phyloP scores from a whole-genome alignment of 495 filamentous ascomycete genomes.

The Trichoderma gamsii region DNA sequence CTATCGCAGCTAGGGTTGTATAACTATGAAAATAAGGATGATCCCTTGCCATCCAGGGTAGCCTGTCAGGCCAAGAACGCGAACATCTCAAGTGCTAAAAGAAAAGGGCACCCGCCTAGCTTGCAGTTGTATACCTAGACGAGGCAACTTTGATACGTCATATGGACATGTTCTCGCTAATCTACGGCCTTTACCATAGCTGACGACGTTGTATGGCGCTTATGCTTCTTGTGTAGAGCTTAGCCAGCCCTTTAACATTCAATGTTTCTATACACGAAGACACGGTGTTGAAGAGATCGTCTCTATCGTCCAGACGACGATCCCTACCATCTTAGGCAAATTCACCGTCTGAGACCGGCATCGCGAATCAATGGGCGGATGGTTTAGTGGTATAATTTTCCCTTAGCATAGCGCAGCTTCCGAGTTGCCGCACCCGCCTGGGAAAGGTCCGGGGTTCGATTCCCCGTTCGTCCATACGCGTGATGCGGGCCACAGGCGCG shows the following conservation, averaged over 20 bases:
- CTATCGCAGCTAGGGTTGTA: background rate
- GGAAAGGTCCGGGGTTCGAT: conserved; percentile 36
- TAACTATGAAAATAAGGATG: background rate
- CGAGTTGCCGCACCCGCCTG: conserved; percentile 5
- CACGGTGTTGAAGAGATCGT: background rate
- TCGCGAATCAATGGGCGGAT: conserved; percentile 5
- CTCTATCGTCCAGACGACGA: background rate
- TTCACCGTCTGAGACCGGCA: background rate
- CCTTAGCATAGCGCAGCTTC: conserved; percentile 11
- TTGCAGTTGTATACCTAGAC: background rate
- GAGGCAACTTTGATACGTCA: too few species aligned
- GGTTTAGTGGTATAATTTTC: conserved; percentile 15
- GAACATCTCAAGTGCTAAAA: too few species aligned
- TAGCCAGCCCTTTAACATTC: background rate
- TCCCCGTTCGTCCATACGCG: conserved; percentile 28
- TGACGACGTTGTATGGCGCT: too few species aligned
- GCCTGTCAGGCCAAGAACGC: background rate
- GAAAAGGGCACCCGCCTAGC: too few species aligned
- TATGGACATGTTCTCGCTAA: too few species aligned
- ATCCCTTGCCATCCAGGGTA: background rate
- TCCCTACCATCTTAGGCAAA: background rate
- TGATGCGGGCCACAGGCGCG: background rate
- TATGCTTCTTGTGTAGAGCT: too few species aligned
- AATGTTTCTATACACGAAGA: too few species aligned
- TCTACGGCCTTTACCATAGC: too few species aligned